Evolutionary conservation across 78 protist species (phyloP).

Genomic region (Planoprotostelium fungivorum): DNA sequence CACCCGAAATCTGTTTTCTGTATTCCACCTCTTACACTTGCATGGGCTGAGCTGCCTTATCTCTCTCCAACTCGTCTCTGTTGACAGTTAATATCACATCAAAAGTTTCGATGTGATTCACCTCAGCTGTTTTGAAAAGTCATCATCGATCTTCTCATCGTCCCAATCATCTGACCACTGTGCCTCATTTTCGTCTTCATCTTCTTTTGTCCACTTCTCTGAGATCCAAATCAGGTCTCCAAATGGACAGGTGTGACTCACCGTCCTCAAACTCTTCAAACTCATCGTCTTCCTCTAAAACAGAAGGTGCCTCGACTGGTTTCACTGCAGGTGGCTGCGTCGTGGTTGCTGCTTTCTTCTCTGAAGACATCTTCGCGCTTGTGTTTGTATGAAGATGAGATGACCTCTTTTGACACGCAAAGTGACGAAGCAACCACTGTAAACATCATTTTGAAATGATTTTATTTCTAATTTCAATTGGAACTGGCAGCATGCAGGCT

Average conservation of each 20-base stretch:
- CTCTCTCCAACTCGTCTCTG: neutral
- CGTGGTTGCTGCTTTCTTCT: neutral
- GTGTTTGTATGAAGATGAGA: neutral
- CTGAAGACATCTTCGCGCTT: neutral
- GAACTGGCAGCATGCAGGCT: too few relatives aligned
- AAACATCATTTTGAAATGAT: too few relatives aligned
- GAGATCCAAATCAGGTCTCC: neutral
- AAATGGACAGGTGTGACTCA: neutral
- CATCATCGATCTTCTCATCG: slow-evolving; percentile 56
- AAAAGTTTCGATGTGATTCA: neutral
- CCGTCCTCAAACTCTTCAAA: slow-evolving; percentile 67
- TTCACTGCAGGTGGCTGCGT: neutral
- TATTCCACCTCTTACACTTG: neutral
- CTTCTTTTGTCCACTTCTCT: slow-evolving; percentile 6
- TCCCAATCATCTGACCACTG: slow-evolving; percentile 74
- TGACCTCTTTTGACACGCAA: neutral
- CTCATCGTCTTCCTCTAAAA: slow-evolving; percentile 49
- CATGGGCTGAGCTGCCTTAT: neutral
- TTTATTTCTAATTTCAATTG: too few relatives aligned
- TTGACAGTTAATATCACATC: neutral
- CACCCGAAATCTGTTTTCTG: neutral
- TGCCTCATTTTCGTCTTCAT: slow-evolving; percentile 27
- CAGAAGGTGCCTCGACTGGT: neutral
- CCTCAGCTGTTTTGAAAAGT: slow-evolving; percentile 61
- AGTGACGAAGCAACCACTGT: neutral